Base-by-base conservation (phyloP, 1,284 basidiomycete species). In the Puccinia polysora region DNA sequence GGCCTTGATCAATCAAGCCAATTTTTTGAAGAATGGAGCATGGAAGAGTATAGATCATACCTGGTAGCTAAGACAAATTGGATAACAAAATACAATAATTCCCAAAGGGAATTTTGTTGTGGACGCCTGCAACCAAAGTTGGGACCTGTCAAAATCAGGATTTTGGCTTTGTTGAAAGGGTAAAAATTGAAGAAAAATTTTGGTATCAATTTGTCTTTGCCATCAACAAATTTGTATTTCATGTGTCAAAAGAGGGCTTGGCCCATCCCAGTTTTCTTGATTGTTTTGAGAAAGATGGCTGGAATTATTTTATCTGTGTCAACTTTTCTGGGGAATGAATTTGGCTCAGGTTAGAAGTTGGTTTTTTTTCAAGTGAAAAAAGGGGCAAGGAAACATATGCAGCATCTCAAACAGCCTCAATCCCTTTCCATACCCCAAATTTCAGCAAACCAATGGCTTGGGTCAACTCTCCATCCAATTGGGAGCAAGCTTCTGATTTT, bases 291-390 rank as follows among this genome's bases (percentile, higher is more conserved):
- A 45, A 58, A 74, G 36, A 63, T 56, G 6, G 62, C 62, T 18
- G 93, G 94, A 78, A 96, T 95, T 80, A 97, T 95, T 88, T 91
- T 92, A 80, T 97, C 94, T 65, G 93, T 97, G 81, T 97, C 93
- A 75, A 96, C 88, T 79, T 97, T 97, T 77, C 69, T 73, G 49
- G 47, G 45, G 38, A 6, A 28, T 25, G 30, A 64, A 59, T 14
- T 4, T 10, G 34, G 25, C 38, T 15, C 49, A 50, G 49, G 20
- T 12, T n/a, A 23, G 2, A 62, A 18, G 38, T 7, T 7, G n/a
- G 30, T 28, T 25, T 2, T 91, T 92, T 32, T 90, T 86, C 74
- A 92, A 86, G 50, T 92, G 92, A 81, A 88, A 88, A 75, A 94
- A 81, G 65, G 7, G n/a, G 14, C 23, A 32, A 25, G 23, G 30